phyloP scores from a whole-genome alignment of 306 rosid species.

The Rosa chinensis region DNA sequence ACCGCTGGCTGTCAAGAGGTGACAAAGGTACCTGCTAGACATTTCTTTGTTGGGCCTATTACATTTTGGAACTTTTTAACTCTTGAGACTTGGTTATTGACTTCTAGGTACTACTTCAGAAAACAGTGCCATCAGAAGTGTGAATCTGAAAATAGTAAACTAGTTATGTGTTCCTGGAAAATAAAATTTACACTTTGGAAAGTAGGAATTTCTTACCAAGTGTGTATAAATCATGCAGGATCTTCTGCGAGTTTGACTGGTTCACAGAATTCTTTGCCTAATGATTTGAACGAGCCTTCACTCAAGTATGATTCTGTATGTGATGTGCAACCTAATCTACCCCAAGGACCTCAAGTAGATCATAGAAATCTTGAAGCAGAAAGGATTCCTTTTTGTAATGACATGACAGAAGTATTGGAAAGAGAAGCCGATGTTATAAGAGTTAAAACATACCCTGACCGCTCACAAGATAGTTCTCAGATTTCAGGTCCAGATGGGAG shows the following conservation, averaged over 20 bases:
- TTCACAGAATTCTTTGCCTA: constrained; percentile 31
- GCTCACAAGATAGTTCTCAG: constrained; percentile 64
- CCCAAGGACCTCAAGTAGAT: constrained; percentile 26
- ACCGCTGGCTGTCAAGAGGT: constrained; percentile 58
- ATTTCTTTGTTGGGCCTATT: constrained; percentile 19
- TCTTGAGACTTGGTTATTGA: constrained; percentile 16
- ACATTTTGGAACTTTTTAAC: constrained; percentile 12
- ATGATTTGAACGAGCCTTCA: constrained; percentile 32
- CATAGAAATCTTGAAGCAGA: constrained; percentile 33
- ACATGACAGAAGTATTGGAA: constrained; percentile 14
- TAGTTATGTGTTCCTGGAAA: constrained; percentile 14
- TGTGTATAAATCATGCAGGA: constrained; percentile 16
- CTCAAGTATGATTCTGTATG: constrained; percentile 35
- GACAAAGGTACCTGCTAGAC: constrained; percentile 50
- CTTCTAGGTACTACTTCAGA: constrained; percentile 27
- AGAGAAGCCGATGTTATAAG: constrained; percentile 38
- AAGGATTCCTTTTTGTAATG: constrained; percentile 29
- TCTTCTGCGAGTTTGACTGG: constrained; percentile 34
- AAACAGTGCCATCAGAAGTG: constrained; percentile 21
- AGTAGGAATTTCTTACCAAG: constrained; percentile 13
- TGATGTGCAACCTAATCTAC: constrained; percentile 34
- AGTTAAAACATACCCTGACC: constrained; percentile 36
- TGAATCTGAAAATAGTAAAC: constrained; percentile 28
- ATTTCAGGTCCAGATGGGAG: constrained; percentile 76
- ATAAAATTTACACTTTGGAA: constrained; percentile 6